Percentiles rank a stretch among this genome's conserved stretches.
These are phyloP conservation scores for Rickenella mellea DNA, from an alignment of 768 basidiomycete species.

Conservation along the genomic window DNA sequence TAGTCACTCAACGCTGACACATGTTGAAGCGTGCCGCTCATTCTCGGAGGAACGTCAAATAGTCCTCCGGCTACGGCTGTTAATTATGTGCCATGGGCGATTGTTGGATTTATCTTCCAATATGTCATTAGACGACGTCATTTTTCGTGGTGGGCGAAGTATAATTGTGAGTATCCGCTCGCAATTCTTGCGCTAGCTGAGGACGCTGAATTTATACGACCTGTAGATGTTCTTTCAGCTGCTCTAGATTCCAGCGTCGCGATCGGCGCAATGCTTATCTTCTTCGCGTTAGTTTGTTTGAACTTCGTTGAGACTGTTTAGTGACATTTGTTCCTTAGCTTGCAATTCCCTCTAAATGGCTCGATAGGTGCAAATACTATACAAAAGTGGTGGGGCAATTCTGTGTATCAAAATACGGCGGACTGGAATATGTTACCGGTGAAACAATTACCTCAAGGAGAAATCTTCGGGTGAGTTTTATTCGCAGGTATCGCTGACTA, in stretches of 20 bases:
- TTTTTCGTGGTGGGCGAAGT: slow-evolving; percentile 64
- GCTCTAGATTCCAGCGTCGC: slow-evolving; percentile 67
- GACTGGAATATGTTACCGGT: slow-evolving; percentile 12
- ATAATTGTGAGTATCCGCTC: slow-evolving; percentile 22
- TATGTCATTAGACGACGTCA: slow-evolving; percentile 48
- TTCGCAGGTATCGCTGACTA: neutral
- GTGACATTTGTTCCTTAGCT: slow-evolving; percentile 5
- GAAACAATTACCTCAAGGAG: neutral
- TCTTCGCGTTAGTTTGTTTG: slow-evolving; percentile 25
- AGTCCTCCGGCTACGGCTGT: slow-evolving; percentile 61
- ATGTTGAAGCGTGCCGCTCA: slow-evolving; percentile 26
- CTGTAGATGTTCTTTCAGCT: slow-evolving; percentile 53
- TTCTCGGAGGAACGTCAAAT: slow-evolving; percentile 46
- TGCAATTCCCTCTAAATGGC: slow-evolving; percentile 60
- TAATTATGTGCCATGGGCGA: slow-evolving; percentile 62
- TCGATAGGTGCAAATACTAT: slow-evolving; percentile 44
- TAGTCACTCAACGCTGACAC: neutral
- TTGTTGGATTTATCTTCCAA: slow-evolving; percentile 60
- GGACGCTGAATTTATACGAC: neutral
- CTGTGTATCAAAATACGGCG: slow-evolving; percentile 20
- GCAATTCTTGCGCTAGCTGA: slow-evolving; percentile 10
- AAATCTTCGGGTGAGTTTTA: neutral
- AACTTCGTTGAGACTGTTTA: too few species aligned
- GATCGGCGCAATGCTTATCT: slow-evolving; percentile 42
- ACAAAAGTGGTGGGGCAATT: slow-evolving; percentile 68